Conservation (phyloP, 1,284 basidiomycete species). For the Ganoderma meredithae region DNA sequence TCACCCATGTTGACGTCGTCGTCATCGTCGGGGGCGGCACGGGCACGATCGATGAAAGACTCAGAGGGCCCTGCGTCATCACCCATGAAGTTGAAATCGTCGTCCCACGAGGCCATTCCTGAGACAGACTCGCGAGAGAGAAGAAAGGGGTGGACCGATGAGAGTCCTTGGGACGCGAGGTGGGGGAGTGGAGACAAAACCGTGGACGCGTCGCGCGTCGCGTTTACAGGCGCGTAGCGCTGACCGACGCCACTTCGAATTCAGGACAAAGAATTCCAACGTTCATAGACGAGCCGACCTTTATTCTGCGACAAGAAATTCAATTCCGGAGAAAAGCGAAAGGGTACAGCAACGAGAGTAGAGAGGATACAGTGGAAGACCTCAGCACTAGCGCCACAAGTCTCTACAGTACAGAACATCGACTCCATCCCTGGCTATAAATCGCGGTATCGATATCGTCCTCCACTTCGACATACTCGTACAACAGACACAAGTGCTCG, state of each 20-base stretch:
- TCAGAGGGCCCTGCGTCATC: constrained; percentile 27
- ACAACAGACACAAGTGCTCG: constrained; percentile 15
- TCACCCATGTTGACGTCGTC: constrained; percentile 31
- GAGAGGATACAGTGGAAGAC: neutral
- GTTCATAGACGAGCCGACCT: neutral
- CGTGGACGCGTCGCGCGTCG: constrained; percentile 7
- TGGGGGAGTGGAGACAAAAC: neutral
- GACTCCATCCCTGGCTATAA: neutral
- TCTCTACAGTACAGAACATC: constrained; percentile 12
- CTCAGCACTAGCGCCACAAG: constrained; percentile 2
- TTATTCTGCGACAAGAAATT: neutral
- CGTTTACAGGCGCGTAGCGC: constrained; percentile 3
- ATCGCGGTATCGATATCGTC: too few relatives aligned
- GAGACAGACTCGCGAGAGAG: neutral
- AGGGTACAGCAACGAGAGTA: constrained; percentile 3
- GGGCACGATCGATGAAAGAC: constrained; percentile 35
- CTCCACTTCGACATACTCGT: constrained; percentile 12
- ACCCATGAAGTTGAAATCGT: constrained; percentile 30
- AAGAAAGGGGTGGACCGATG: neutral
- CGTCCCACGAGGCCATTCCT: constrained; percentile 33
- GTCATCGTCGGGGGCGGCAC: constrained; percentile 36
- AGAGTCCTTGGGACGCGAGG: neutral
- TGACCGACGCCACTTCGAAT: neutral
- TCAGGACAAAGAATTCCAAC: neutral
- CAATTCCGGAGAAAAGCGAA: neutral